Evolutionary conservation across 2,329 filamentous ascomycete genomes (phyloP), one percentile per base, ranked within the genome.

Genomic region (Fusarium solani-melongenae): DNA sequence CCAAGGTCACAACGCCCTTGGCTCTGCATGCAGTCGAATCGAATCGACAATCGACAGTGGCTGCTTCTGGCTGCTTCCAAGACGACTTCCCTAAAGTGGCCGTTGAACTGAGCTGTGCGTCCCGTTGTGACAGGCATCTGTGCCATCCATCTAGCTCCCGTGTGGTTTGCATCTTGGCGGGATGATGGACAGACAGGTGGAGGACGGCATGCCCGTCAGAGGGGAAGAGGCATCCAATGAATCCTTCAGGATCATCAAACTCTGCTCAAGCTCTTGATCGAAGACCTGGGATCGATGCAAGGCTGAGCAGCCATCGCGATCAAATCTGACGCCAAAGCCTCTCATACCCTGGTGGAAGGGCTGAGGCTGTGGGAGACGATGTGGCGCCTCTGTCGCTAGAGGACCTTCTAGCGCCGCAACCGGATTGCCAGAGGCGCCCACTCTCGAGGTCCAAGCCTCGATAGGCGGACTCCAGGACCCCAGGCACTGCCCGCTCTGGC

Each of bases 171-270:
- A 72, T 70, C 65, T 39, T 56, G 73, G 69, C 60, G 38, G 14
- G 62, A 67, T 71, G 62, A 34, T 34, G 20, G 31, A 20, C n/a
- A 24, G 24, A 51, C 39, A 55, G 9, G 64, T 22, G 36, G 38
- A 58, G 64, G 49, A 55, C 33, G 31, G 31, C 44, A 41, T 38
- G 61, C 60, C 67, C 39, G 71, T 63, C 46, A 61, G 22, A 62
- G 46, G 60, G 51, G 46, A 70, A 77, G 75, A 77, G 75, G 75
- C 75, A 77, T 77, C 75, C 75, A 75, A 73, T 77, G 60, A 71
- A 67, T 71, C 64, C 57, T 62, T 41, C 36, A 71, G 29, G 66
- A 69, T 63, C 64, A 75, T 71, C 62, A 66, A 61, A 59, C 36
- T 49, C 1, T 53, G 24, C 10, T 14, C 20, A 51, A 22, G 46